Base-by-base conservation (phyloP, 2,329 filamentous ascomycete species). In the Xylariales sp. region DNA sequence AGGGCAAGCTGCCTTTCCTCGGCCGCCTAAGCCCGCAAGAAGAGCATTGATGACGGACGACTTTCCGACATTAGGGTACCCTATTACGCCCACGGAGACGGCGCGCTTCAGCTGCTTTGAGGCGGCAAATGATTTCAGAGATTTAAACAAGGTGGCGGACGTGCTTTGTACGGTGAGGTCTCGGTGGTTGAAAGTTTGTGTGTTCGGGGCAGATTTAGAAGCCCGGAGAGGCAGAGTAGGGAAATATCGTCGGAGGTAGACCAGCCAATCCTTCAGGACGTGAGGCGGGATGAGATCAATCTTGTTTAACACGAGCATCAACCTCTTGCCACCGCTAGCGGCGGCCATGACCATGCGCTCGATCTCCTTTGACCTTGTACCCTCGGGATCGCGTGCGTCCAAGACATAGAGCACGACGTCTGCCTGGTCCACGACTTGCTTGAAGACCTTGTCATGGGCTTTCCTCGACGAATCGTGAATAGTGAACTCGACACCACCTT, bases 1-100 rank as follows among this genome's bases (percentile, higher is more conserved):
- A 1, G 94, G 94, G 79, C 94, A 97, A 50, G 93, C 92, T 52
- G 82, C 82, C 45, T 87, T 88, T 71, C 85, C 84, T 76, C 87
- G 89, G 64, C 89, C 87, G 72, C 91, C 89, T 73, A 97, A 84
- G 45, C 93, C 89, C 45, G 92, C 90, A 23, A 93, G 91, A 64
- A 97, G 89, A 16, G 94, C 93, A 80, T 97, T 97, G 86, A 97
- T 97, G 75, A 97, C 93, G 58, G 94, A 97, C 34, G 93, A 97
- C 84, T 97, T 97, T 78, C 94, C 94, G 67, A 97, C 94, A 79
- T 97, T 97, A 75, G 94, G 94, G 80, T 97, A 97, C 34, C 94
- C 94, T 74, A 97, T 97, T 69, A 97, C 93, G 72, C 94, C 94
- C 68, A 97, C 94, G 23, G 93, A 94, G 75, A 97, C 89, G 61